Conservation (phyloP, 208 protist genomes). For the Leptomonas pyrrhocoris region DNA sequence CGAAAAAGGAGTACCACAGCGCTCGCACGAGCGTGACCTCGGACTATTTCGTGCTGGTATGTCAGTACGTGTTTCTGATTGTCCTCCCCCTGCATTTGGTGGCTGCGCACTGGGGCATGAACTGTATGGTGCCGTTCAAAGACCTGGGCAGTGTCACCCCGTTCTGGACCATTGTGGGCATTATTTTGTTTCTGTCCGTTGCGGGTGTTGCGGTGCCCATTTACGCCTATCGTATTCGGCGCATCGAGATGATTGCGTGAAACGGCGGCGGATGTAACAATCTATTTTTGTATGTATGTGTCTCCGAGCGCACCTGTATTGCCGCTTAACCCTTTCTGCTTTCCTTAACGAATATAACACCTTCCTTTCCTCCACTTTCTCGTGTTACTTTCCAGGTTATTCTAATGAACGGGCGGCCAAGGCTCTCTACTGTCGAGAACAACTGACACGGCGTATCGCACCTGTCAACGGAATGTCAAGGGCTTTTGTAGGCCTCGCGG, state of each 20-base stretch:
- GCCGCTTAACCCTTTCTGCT: too few relatives aligned
- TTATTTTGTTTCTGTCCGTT: slow-evolving; percentile 30
- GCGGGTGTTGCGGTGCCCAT: slow-evolving; percentile 36
- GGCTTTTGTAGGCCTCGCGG: too few relatives aligned
- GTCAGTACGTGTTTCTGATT: slow-evolving; percentile 49
- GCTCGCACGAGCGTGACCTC: slow-evolving; percentile 42
- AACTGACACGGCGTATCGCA: too few relatives aligned
- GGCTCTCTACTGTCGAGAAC: too few relatives aligned
- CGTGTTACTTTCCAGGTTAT: too few relatives aligned
- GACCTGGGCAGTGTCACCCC: slow-evolving; percentile 33
- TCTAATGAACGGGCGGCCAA: too few relatives aligned
- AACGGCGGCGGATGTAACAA: too few relatives aligned
- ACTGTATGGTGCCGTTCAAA: slow-evolving; percentile 57
- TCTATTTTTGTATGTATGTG: too few relatives aligned
- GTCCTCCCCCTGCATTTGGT: slow-evolving; percentile 60
- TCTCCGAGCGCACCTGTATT: too few relatives aligned
- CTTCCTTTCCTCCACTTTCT: too few relatives aligned
- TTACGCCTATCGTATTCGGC: slow-evolving; percentile 44
- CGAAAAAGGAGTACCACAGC: slow-evolving; percentile 46
- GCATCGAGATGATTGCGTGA: slow-evolving; percentile 43
- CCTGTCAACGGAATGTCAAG: too few relatives aligned
- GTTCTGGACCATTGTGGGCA: slow-evolving; percentile 56
- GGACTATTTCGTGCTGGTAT: slow-evolving; percentile 58
- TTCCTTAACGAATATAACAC: too few relatives aligned
- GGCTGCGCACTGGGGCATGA: slow-evolving; percentile 72